phyloP scores from a whole-genome alignment of 2,329 filamentous ascomycete genomes.

The Simplicillium sp. region DNA sequence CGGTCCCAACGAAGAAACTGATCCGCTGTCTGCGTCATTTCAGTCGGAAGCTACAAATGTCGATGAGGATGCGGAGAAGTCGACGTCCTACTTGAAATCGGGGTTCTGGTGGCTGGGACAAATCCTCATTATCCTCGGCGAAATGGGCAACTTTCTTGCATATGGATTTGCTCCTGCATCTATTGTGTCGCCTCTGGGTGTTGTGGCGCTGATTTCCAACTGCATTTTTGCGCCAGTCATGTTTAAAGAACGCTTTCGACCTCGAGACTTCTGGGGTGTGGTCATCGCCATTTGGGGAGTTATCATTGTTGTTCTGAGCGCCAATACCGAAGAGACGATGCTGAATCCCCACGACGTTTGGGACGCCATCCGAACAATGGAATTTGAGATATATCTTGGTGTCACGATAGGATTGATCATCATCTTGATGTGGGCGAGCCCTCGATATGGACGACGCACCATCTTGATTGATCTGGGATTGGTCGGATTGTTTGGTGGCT shows the following conservation, averaged over 20 bases:
- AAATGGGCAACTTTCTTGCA: conserved; percentile 92
- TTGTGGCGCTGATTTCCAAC: conserved; percentile 94
- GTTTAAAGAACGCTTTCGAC: conserved; percentile 82
- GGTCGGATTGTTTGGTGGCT: conserved; percentile 92
- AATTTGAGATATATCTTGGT: conserved; percentile 83
- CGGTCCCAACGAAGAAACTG: conserved; percentile 28
- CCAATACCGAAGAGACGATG: conserved; percentile 81
- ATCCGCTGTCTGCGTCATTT: conserved; percentile 42
- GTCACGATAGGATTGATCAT: conserved; percentile 67
- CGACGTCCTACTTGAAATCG: conserved; percentile 74
- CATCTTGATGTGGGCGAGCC: conserved; percentile 72
- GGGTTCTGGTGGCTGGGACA: conserved; percentile 97
- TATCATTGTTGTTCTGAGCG: conserved; percentile 86
- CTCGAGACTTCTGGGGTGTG: conserved; percentile 79
- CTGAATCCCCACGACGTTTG: conserved; percentile 85
- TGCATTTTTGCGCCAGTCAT: conserved; percentile 93
- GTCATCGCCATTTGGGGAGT: conserved; percentile 79
- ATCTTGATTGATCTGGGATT: conserved; percentile 90
- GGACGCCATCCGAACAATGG: conserved; percentile 76
- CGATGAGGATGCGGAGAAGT: conserved; percentile 16
- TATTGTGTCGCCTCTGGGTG: conserved; percentile 90
- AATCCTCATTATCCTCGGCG: conserved; percentile 82
- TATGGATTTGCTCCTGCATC: conserved; percentile 97
- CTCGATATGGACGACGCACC: conserved; percentile 71
- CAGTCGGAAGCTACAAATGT: conserved; percentile 24